Base-by-base conservation (phyloP, 2,329 filamentous ascomycete species). In the Onygenales sp. region DNA sequence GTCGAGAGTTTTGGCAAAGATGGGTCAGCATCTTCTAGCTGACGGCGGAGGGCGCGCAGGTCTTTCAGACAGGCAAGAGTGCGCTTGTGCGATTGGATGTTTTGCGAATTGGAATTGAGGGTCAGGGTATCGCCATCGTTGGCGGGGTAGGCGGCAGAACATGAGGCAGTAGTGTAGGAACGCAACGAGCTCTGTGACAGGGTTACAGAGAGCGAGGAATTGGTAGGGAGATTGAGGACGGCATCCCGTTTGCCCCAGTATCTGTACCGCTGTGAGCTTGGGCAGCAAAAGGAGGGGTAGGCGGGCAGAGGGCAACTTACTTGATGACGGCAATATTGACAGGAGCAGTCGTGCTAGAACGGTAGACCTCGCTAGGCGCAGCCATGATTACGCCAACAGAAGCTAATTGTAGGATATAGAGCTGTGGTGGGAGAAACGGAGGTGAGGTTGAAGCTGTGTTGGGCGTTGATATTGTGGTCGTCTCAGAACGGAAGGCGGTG, bases 321-420 rank as follows among this genome's bases (percentile, higher is more conserved):
- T 97, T 97, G 75, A 97, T 93, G 54, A 97, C 91, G 60, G 92
- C 92, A 68, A 97, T 97, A 77, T 97, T 97, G 67, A 97, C 92
- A 11, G 92, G 93, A 42, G 93, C 93, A 59, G 91, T 97, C 55
- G 93, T 96, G 77, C 88, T 96, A 62, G 93, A 88, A 64, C 90
- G 86, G 77, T 94, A 91, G 65, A 97, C 80, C 40, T 71, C 67
- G 42, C 72, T 59, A 52, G 56, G 44, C 58, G 60, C 59, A 42
- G 65, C 63, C 68, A 71, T 71, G 2, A 14, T 49, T 14, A 21
- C 17, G 32, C 34, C 39, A 51, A 36, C 11, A 11, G 13, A 7
- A 27, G 17, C 6, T 27, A 44, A 31, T 27, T 43, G 10, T 10
- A 44, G 33, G 27, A 44, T 34, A 27, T 48, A 39, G 32, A 21